A percentile compares a stretch with the other conserved stretches of the same genome.
phyloP scores from a whole-genome alignment of 169 alveolate genomes.

The Nephromyces sp. region DNA sequence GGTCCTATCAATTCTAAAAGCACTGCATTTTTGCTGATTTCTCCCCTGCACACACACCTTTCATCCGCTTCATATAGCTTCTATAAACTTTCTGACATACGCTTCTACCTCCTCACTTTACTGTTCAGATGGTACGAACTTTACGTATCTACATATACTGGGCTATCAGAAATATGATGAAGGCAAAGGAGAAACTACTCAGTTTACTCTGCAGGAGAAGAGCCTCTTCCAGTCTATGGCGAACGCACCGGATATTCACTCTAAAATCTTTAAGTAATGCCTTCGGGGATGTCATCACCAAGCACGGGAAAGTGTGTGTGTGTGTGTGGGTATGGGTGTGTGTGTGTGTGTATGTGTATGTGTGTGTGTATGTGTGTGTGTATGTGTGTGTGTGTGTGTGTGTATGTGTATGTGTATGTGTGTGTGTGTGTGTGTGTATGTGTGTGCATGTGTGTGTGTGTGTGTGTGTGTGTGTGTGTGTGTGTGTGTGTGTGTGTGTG shows the following conservation, averaged over 20 bases:
- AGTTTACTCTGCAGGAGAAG: neutral
- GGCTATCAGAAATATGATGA: neutral
- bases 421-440: neutral
- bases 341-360: neutral
- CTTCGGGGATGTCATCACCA: too few species aligned
- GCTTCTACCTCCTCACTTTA: too few species aligned
- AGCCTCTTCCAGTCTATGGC: neutral
- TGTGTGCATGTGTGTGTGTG: neutral
- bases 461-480: too few species aligned
- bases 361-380: neutral
- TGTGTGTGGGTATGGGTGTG: too few species aligned
- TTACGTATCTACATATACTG: neutral
- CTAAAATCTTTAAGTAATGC: neutral
- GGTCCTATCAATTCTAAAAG: too few species aligned
- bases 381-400: conserved; percentile 24
- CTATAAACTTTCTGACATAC: too few species aligned
- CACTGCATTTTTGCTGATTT: too few species aligned
- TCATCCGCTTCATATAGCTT: too few species aligned
- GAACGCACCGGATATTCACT: neutral
- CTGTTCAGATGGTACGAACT: conserved; percentile 3
- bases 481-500: too few species aligned
- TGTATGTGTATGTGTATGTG: neutral
- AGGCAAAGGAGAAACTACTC: neutral
- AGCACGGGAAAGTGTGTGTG: too few species aligned
- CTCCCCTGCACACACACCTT: too few species aligned